A percentile compares a stretch with the other conserved stretches of the same genome.
Evolutionary conservation across 225 moss, liverwort and hornwort genomes (phyloP).

Genomic region (Polytrichum formosum): DNA sequence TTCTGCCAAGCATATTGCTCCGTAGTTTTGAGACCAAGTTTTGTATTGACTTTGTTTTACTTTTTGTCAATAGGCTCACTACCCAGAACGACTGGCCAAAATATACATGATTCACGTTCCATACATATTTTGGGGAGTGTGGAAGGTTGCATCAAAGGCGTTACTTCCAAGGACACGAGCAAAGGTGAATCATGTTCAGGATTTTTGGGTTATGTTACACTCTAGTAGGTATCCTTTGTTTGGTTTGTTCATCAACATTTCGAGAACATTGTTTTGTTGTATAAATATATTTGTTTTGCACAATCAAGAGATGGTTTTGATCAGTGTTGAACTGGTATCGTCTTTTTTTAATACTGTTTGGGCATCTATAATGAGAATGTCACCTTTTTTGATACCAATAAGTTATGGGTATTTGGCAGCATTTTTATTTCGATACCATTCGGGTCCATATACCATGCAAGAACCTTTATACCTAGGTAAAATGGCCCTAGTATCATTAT

Average conservation of each 20-base stretch:
- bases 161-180: conserved; percentile 21
- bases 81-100: conserved; percentile 26
- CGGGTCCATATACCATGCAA: no score
- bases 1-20: no score
- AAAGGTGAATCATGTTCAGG: conserved; percentile 14
- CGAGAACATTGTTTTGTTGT: no score
- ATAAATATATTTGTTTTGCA: neutral
- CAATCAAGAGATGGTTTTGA: neutral
- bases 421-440: neutral
- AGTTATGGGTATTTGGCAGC: no score
- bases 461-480: no score
- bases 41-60: no score
- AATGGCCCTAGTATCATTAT: no score
- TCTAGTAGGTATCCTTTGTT: neutral
- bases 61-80: conserved; percentile 21
- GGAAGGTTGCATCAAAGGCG: conserved; percentile 23
- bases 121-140: conserved; percentile 14
- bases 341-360: neutral
- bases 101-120: conserved; percentile 21
- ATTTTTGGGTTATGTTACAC: neutral
- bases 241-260: neutral
- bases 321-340: neutral
- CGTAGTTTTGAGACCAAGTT: no score
- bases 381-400: no score
- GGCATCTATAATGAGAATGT: neutral